These are phyloP conservation scores for Hygrophila difformis DNA, from an alignment of 257 asterid species.

Conservation along the genomic window DNA sequence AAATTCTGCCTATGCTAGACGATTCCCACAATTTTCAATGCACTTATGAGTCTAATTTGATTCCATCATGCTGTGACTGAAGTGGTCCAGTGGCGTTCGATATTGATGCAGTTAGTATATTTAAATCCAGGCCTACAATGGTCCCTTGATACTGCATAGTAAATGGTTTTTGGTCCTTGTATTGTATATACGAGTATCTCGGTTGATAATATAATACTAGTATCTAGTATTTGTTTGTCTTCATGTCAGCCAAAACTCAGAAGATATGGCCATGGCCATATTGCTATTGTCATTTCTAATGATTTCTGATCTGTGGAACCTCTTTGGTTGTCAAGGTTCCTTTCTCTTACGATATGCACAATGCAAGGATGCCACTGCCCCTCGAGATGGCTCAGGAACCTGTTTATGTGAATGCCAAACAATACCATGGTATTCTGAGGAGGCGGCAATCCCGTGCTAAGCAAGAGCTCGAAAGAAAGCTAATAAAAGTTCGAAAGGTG, in stretches of 20 bases:
- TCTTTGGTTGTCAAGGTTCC: constrained; percentile 39
- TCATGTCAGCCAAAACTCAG: background rate
- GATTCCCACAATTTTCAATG: background rate
- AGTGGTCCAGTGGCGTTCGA: background rate
- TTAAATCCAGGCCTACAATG: background rate
- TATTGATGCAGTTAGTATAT: background rate
- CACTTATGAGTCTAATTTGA: background rate
- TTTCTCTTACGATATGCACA: constrained; percentile 48
- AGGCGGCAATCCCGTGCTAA: constrained; percentile 89
- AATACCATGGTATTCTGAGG: constrained; percentile 71
- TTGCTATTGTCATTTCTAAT: background rate
- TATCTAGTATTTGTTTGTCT: too few relatives aligned
- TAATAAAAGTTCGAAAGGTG: constrained; percentile 78
- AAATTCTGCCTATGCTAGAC: background rate
- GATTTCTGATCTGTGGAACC: constrained; percentile 1
- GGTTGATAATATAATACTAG: background rate
- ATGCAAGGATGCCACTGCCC: constrained; percentile 78
- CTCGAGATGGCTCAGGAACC: constrained; percentile 86
- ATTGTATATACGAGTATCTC: constrained; percentile 2
- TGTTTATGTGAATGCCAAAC: constrained; percentile 88
- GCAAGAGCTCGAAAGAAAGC: constrained; percentile 79
- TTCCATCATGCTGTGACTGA: background rate
- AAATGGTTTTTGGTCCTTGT: background rate
- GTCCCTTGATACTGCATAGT: background rate
- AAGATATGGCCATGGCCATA: too few relatives aligned